Evolutionary conservation across 257 asterid species (phyloP).

Genomic region (Solanum verrucosum): DNA sequence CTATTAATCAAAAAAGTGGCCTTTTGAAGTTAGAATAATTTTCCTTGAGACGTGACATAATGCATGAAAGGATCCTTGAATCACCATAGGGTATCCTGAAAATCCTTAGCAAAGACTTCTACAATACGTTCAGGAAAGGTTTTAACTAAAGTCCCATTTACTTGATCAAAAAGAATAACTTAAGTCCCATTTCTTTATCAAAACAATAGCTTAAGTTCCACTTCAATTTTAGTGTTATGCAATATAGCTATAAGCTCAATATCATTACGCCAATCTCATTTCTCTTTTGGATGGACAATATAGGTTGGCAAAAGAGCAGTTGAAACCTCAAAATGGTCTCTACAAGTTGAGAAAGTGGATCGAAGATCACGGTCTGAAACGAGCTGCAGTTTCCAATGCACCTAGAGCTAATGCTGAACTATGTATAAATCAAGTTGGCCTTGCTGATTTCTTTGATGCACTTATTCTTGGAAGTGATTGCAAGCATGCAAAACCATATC

Average conservation of each 20-base stretch:
- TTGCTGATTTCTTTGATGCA: slow-evolving; percentile 60
- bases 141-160: neutral
- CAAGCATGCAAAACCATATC: slow-evolving; percentile 71
- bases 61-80: neutral
- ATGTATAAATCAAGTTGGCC: slow-evolving; percentile 70
- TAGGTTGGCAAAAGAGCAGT: slow-evolving; percentile 66
- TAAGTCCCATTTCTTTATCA: neutral
- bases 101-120: neutral
- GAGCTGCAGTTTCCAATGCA: slow-evolving; percentile 93
- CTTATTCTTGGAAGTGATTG: slow-evolving; percentile 76
- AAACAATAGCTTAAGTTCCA: neutral
- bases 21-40: neutral
- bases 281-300: slow-evolving; percentile 1
- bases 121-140: neutral
- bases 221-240: neutral
- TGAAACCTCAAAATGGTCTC: slow-evolving; percentile 59
- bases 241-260: neutral
- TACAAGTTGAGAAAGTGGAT: slow-evolving; percentile 63
- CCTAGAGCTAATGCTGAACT: slow-evolving; percentile 76
- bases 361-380: slow-evolving; percentile 71
- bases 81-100: neutral
- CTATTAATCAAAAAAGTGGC: neutral
- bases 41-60: neutral
- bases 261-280: neutral
- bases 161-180: neutral